Conservation (phyloP, 2,329 filamentous ascomycete species). For the Aspergillus novoparasiticus region DNA sequence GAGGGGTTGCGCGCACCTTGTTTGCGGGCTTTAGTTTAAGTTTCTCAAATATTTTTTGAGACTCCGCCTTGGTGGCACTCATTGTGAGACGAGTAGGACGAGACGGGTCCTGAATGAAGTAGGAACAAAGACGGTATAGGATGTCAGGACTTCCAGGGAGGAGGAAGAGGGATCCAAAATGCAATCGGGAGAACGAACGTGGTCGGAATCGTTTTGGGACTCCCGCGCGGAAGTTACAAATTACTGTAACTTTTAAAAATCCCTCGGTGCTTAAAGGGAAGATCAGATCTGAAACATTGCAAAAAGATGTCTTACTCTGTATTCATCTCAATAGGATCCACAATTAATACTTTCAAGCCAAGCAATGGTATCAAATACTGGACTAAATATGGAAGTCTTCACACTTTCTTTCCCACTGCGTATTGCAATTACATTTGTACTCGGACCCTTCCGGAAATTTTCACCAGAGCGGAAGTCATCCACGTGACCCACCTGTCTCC, state of each 20-base stretch:
- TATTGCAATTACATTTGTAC: conserved; percentile 23
- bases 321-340: neutral
- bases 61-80: conserved; percentile 88
- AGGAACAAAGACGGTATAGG: conserved; percentile 7
- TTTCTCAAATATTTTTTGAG: conserved; percentile 97
- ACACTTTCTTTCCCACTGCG: neutral
- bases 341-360: neutral
- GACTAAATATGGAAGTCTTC: neutral
- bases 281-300: neutral
- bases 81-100: conserved; percentile 40
- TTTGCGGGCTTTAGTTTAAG: conserved; percentile 92
- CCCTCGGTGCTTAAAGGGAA: neutral
- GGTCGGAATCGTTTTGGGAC: conserved; percentile 32
- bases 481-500: conserved; percentile 26
- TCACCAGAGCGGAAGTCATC: conserved; percentile 8
- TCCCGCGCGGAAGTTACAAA: conserved; percentile 28
- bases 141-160: conserved; percentile 7
- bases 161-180: conserved; percentile 24
- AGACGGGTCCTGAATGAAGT: conserved; percentile 4
- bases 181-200: conserved; percentile 40
- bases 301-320: neutral
- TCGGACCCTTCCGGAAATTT: conserved; percentile 18
- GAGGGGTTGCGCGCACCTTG: conserved; percentile 65
- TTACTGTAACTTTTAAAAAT: conserved; percentile 12
- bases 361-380: neutral